Conservation (phyloP, 345 rosid genomes). For the Salix caprea region DNA sequence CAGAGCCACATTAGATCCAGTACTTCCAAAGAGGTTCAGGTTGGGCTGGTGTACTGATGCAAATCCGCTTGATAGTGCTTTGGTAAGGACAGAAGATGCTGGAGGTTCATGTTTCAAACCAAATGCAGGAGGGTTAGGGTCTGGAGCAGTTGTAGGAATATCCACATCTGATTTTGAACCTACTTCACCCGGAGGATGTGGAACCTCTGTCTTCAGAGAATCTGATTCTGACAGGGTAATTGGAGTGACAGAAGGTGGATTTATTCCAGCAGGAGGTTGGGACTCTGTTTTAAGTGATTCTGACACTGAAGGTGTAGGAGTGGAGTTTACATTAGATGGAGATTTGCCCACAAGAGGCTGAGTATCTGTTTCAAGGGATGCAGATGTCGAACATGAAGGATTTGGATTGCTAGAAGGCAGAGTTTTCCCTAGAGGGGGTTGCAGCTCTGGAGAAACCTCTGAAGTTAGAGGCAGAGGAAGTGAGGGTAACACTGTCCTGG, state of each 20-base stretch:
- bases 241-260: constrained; percentile 13
- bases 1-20: constrained; percentile 32
- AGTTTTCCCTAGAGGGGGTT: neutral
- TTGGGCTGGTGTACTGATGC: constrained; percentile 40
- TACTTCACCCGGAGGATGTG: constrained; percentile 24
- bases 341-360: neutral
- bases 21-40: constrained; percentile 25
- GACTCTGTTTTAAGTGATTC: neutral
- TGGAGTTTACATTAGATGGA: neutral
- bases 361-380: constrained; percentile 5
- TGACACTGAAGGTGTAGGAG: neutral
- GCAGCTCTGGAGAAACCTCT: constrained; percentile 7
- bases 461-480: constrained; percentile 8
- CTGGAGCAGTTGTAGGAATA: constrained; percentile 27
- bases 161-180: constrained; percentile 25
- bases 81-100: constrained; percentile 29
- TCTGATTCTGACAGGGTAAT: constrained; percentile 16
- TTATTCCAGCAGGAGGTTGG: neutral
- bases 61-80: constrained; percentile 31
- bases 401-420: constrained; percentile 23
- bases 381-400: neutral
- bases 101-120: constrained; percentile 41
- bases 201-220: constrained; percentile 35
- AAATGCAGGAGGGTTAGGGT: constrained; percentile 26
- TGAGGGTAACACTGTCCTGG: constrained; percentile 22